phyloP scores from a whole-genome alignment of 768 basidiomycete genomes.

The Vararia minispora region DNA sequence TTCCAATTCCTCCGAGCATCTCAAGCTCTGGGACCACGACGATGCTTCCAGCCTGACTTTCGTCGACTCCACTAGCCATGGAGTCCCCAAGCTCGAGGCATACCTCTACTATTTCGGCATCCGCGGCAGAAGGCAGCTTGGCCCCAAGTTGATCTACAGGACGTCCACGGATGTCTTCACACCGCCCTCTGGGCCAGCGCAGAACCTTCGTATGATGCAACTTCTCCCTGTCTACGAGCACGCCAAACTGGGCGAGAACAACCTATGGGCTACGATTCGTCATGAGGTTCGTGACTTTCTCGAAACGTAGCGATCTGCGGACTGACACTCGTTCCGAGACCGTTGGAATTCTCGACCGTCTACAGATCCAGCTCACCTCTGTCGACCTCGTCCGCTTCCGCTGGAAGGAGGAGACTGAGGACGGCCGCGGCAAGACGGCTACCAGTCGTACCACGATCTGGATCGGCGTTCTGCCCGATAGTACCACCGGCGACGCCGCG shows the following conservation, averaged over 20 bases:
- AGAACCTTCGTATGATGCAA: slow-evolving; percentile 11
- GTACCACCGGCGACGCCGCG: slow-evolving; percentile 13
- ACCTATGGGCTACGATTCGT: slow-evolving; percentile 14
- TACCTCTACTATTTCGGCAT: slow-evolving; percentile 16
- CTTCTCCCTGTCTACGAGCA: slow-evolving; percentile 14
- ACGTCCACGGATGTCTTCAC: slow-evolving; percentile 13
- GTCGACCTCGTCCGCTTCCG: slow-evolving; percentile 13
- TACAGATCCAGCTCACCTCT: slow-evolving; percentile 6
- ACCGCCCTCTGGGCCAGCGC: slow-evolving; percentile 12
- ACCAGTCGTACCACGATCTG: slow-evolving; percentile 15
- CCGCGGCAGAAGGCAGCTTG: slow-evolving; percentile 4
- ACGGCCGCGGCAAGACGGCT: slow-evolving; percentile 4
- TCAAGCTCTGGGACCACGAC: neutral
- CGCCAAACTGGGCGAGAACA: slow-evolving; percentile 13
- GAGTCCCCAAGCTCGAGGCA: slow-evolving; percentile 17
- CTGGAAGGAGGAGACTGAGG: slow-evolving; percentile 7
- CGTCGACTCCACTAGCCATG: slow-evolving; percentile 11
- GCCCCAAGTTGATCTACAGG: slow-evolving; percentile 17
- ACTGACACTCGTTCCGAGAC: slow-evolving; percentile 10
- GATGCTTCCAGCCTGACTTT: slow-evolving; percentile 2
- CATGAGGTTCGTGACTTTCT: slow-evolving; percentile 16
- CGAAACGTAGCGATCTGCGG: slow-evolving; percentile 11
- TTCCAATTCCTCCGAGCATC: slow-evolving; percentile 1
- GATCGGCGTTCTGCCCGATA: slow-evolving; percentile 19
- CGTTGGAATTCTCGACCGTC: slow-evolving; percentile 8